Base-by-base conservation (phyloP, 768 basidiomycete genomes). In the Hortiboletus campestris region DNA sequence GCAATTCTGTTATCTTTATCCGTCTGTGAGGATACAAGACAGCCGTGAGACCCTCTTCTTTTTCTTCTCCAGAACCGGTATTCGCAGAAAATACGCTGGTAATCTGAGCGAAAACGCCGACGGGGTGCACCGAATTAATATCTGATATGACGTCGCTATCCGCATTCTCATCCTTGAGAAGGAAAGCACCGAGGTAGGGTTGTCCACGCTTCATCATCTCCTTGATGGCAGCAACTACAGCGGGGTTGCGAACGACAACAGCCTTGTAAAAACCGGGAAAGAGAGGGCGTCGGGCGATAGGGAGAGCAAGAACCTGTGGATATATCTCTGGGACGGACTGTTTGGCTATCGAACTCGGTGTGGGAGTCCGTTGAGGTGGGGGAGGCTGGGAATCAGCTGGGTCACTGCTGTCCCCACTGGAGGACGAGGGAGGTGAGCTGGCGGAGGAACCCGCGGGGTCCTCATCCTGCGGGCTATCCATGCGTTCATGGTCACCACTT, bases 261-360 rank as follows among this genome's bases (percentile, higher is more conserved):
- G 95, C 96, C 71, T 98, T 97, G 81, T 98, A 98, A 73, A 98
- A 97, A 31, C 94, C 94, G 5, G 96, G 96, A 76, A 98, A 98
- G 44, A 98, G 85, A 1, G 96, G 96, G 17, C 96, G 83, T 41
- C 94, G 86, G 32, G 94, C 94, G 56, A 98, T 98, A 4, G 96
- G 96, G 0, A 98, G 83, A 2, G 95, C 96, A 28, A 98, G 82
- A 41, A 98, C 88, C 68, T 96, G 92, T 1, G 96, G 95, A 72
- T 98, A 98, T 55, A 84, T 67, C 70, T 94, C 92, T 1, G 95
- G 94, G 5, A 97, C 86, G 16, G 89, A 86, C 55, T 90, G 91
- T 62, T 91, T 92, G 5, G 92, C 86, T 62, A 92, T 88, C 20
- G 88, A 78, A 31, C 80, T 78, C 6, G 74, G 70, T 1, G 75